Evolutionary conservation across 768 basidiomycete species (phyloP).

Genomic region (Lentinula lateritia): DNA sequence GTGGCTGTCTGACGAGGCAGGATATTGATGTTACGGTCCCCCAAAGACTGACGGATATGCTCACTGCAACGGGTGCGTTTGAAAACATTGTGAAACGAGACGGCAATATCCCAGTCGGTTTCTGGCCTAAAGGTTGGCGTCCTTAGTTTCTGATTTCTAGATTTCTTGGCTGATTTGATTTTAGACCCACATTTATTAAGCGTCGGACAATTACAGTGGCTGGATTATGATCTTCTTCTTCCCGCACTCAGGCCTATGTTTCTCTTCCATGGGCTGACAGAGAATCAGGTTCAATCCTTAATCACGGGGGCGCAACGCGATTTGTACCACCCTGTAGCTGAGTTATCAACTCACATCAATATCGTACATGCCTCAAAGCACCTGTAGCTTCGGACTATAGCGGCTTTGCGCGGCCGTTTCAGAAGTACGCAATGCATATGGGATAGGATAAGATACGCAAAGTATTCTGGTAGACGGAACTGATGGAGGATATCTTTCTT

Average conservation of each 20-base stretch:
- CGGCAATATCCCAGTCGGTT: constrained; percentile 63
- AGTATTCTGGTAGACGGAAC: not conserved
- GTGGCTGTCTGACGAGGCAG: constrained; percentile 44
- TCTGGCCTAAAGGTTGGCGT: constrained; percentile 54
- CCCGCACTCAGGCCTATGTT: constrained; percentile 60
- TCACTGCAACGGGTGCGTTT: constrained; percentile 45
- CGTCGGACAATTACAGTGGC: constrained; percentile 68
- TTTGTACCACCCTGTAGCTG: constrained; percentile 53
- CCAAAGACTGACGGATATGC: constrained; percentile 42
- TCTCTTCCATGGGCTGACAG: constrained; percentile 44
- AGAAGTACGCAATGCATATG: not conserved
- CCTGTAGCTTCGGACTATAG: not conserved
- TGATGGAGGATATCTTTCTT: not conserved
- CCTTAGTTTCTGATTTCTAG: constrained; percentile 4
- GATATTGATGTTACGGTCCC: constrained; percentile 57
- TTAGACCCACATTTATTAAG: constrained; percentile 55
- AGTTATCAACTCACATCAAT: constrained; percentile 47
- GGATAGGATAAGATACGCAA: no score
- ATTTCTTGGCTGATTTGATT: constrained; percentile 6
- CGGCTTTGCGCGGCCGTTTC: not conserved
- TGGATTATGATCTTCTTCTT: constrained; percentile 63
- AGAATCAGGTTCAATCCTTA: constrained; percentile 48
- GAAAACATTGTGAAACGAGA: constrained; percentile 50
- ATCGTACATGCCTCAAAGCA: constrained; percentile 49
- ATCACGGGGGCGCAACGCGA: constrained; percentile 61